These are phyloP conservation scores for Tulasnella sp. DNA, from an alignment of 768 basidiomycete species.

Conservation along the genomic window DNA sequence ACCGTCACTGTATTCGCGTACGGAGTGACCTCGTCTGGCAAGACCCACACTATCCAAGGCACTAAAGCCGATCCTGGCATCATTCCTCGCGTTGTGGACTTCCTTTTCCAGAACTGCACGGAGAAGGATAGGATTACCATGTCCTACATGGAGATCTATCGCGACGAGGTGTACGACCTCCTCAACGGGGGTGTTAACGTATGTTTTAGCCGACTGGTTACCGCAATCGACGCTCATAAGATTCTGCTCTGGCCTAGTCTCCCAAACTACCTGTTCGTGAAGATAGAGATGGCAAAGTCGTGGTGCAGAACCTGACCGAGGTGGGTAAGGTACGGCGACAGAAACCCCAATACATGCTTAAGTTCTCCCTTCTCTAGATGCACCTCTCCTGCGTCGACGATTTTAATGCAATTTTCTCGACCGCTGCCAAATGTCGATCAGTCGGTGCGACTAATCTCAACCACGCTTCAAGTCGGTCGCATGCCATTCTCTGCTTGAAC, in stretches of 20 bases:
- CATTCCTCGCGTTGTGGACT: constrained; percentile 71
- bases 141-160: constrained; percentile 87
- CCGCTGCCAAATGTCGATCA: constrained; percentile 51
- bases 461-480: constrained; percentile 75
- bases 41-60: constrained; percentile 92
- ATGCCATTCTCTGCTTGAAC: constrained; percentile 75
- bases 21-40: constrained; percentile 75
- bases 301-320: constrained; percentile 45
- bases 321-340: not conserved
- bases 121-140: constrained; percentile 35
- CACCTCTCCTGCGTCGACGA: constrained; percentile 39
- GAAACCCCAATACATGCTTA: not conserved
- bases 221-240: not conserved
- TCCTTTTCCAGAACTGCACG: constrained; percentile 48
- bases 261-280: constrained; percentile 51
- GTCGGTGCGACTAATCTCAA: constrained; percentile 84
- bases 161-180: constrained; percentile 84
- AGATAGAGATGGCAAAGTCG: constrained; percentile 45
- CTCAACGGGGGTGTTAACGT: constrained; percentile 65
- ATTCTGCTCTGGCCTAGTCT: constrained; percentile 32
- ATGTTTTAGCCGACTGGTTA: constrained; percentile 26
- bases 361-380: not conserved
- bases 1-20: constrained; percentile 85
- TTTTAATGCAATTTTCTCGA: constrained; percentile 37
- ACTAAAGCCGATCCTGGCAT: constrained; percentile 65